These are phyloP conservation scores for Actinomortierella wolfii DNA, from an alignment of 371 early-diverging fungal species.

Conservation along the genomic window DNA sequence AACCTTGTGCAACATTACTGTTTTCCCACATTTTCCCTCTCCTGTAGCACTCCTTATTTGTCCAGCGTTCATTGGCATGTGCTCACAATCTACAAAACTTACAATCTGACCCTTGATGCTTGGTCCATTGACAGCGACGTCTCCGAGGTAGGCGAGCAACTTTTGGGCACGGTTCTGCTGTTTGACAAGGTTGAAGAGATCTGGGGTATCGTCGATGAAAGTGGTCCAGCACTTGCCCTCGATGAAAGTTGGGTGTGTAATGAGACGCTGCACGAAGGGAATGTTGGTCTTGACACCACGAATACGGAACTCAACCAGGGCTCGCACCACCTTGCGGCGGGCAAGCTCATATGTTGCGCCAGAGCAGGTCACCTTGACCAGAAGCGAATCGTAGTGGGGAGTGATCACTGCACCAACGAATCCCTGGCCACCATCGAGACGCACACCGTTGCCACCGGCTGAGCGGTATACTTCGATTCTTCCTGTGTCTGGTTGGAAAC, in stretches of 20 bases:
- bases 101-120: conserved; percentile 87
- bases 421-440: conserved; percentile 90
- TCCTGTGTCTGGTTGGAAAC: conserved; percentile 96
- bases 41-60: too few species aligned
- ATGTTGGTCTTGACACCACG: conserved; percentile 97
- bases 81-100: conserved; percentile 14
- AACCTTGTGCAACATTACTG: too few species aligned
- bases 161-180: conserved; percentile 88
- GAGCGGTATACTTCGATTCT: conserved; percentile 91
- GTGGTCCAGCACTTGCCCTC: conserved; percentile 92
- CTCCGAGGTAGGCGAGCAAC: conserved; percentile 86
- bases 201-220: conserved; percentile 94
- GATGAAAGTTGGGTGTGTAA: conserved; percentile 80
- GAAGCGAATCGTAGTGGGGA: conserved; percentile 94
- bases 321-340: conserved; percentile 85
- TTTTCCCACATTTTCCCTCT: too few species aligned
- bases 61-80: too few species aligned
- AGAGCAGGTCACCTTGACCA: conserved; percentile 91
- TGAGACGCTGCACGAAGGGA: conserved; percentile 86
- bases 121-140: conserved; percentile 91
- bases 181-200: conserved; percentile 76
- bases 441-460: conserved; percentile 88
- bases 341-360: conserved; percentile 88
- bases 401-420: conserved; percentile 92
- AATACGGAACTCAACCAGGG: conserved; percentile 92